phyloP scores from a whole-genome alignment of 2,329 filamentous ascomycete genomes.

The Penicillium carneum region DNA sequence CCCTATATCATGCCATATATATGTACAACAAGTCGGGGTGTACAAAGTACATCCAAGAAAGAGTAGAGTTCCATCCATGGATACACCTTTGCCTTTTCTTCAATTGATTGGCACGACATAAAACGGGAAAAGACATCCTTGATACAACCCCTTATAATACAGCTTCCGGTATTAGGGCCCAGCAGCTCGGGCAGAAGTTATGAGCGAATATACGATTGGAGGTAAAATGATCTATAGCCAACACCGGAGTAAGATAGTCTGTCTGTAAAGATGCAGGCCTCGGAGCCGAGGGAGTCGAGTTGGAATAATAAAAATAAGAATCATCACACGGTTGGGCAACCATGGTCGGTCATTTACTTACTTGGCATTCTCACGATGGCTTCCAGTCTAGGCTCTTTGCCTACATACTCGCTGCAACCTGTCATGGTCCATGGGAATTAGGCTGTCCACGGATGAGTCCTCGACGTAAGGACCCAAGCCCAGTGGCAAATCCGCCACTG shows the following conservation, averaged over 20 bases:
- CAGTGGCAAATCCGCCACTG: slow-evolving; percentile 12
- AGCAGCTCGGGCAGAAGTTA: slow-evolving; percentile 12
- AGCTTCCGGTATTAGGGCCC: not conserved
- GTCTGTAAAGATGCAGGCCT: not conserved
- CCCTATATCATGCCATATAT: not conserved
- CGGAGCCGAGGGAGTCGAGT: not conserved
- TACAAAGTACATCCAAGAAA: not conserved
- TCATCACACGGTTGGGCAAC: slow-evolving; percentile 13
- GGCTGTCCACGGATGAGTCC: slow-evolving; percentile 6
- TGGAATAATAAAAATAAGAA: slow-evolving; percentile 3
- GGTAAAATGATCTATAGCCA: not conserved
- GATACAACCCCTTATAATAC: not conserved
- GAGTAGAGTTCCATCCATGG: not conserved
- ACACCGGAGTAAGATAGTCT: not conserved
- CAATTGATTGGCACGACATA: not conserved
- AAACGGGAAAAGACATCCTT: not conserved
- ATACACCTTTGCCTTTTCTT: not conserved
- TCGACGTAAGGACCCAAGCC: slow-evolving; percentile 14
- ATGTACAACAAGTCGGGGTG: not conserved
- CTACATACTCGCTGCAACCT: not conserved
- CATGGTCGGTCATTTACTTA: slow-evolving; percentile 10
- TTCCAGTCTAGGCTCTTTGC: not conserved
- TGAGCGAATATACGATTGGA: slow-evolving; percentile 4
- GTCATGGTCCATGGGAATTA: slow-evolving; percentile 8
- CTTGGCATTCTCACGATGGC: not conserved